These are phyloP conservation scores for Salvia hispanica DNA, from an alignment of 257 asterid genomes.

Conservation along the genomic window DNA sequence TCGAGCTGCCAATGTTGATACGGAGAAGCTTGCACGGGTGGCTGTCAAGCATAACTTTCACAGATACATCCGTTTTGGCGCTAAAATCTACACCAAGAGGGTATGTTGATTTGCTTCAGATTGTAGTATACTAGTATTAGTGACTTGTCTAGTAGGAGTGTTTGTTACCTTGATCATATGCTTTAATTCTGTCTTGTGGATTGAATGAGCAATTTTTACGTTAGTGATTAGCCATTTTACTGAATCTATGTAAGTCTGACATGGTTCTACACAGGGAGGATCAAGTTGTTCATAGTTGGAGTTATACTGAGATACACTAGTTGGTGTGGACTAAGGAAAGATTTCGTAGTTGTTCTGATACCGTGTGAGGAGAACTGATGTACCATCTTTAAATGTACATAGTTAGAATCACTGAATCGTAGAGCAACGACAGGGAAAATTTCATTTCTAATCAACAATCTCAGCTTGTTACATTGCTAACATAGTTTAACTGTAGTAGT, in stretches of 20 bases:
- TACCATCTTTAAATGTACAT: too few species aligned
- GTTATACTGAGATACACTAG: background rate
- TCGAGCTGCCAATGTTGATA: conserved; percentile 92
- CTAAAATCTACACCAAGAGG: conserved; percentile 45
- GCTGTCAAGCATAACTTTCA: conserved; percentile 70
- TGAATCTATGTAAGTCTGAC: background rate
- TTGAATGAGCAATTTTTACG: background rate
- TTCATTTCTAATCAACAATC: too few species aligned
- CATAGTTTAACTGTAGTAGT: too few species aligned
- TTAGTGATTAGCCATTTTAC: background rate
- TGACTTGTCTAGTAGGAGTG: background rate
- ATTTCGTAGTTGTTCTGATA: conserved; percentile 5
- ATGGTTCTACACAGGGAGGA: background rate
- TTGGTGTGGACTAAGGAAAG: background rate
- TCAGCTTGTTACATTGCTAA: too few species aligned
- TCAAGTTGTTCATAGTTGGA: background rate
- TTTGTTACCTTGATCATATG: conserved; percentile 3
- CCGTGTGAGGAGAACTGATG: background rate
- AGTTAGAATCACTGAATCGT: background rate
- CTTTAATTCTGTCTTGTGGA: conserved; percentile 8
- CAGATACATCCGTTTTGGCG: conserved; percentile 56
- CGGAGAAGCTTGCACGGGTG: conserved; percentile 88
- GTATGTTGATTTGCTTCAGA: conserved; percentile 39
- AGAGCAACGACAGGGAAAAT: background rate
- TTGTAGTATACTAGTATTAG: conserved; percentile 10